phyloP scores from a whole-genome alignment of 2,329 filamentous ascomycete genomes.

The Aspergillus piperis region DNA sequence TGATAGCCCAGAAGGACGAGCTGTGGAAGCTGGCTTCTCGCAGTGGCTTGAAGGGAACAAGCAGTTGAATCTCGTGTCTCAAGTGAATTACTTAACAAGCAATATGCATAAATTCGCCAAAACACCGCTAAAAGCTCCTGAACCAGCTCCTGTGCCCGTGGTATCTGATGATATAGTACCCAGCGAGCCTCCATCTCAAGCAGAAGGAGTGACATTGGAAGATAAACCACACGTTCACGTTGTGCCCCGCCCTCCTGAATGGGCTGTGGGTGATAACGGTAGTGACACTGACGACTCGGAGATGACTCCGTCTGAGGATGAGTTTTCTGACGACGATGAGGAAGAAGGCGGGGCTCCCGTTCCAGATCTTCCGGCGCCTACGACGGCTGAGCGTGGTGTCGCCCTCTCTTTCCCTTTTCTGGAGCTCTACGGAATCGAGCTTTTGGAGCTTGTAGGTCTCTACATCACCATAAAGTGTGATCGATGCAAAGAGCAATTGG shows the following conservation, averaged over 20 bases:
- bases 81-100: conserved; percentile 72
- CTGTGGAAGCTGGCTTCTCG: conserved; percentile 66
- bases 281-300: conserved; percentile 43
- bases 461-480: conserved; percentile 75
- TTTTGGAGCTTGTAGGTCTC: conserved; percentile 68
- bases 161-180: conserved; percentile 14
- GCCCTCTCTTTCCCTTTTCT: conserved; percentile 76
- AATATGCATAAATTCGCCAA: conserved; percentile 69
- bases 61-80: conserved; percentile 67
- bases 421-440: conserved; percentile 74
- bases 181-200: conserved; percentile 20
- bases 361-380: conserved; percentile 39
- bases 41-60: conserved; percentile 58
- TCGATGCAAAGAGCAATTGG: conserved; percentile 72
- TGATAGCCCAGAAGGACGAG: conserved; percentile 60
- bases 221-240: conserved; percentile 68
- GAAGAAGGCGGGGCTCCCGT: conserved; percentile 42
- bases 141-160: conserved; percentile 5
- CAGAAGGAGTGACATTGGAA: conserved; percentile 27
- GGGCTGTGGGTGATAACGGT: conserved; percentile 50
- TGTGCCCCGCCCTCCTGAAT: conserved; percentile 77
- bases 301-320: conserved; percentile 48
- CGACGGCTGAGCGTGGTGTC: conserved; percentile 64
- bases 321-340: conserved; percentile 46
- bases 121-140: conserved; percentile 43